A percentile compares a stretch with the other conserved stretches of the same genome.
Conservation (phyloP, 2,329 filamentous ascomycete genomes). For the Thelonectria rubi region DNA sequence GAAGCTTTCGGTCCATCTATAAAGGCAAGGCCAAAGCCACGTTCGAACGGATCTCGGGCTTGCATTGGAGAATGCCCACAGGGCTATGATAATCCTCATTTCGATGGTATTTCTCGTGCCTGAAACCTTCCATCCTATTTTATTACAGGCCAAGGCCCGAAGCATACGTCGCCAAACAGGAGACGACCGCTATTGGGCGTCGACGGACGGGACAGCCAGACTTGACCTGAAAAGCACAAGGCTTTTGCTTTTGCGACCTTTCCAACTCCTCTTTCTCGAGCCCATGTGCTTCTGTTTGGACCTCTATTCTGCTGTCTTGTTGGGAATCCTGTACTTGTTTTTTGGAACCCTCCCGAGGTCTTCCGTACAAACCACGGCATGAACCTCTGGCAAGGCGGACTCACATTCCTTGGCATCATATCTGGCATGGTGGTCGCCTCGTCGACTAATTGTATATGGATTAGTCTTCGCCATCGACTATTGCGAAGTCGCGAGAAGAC, state of each 20-base stretch:
- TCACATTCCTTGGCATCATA: constrained; percentile 29
- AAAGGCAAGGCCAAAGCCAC: too few relatives aligned
- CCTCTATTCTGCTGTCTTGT: constrained; percentile 79
- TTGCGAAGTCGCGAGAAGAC: constrained; percentile 16
- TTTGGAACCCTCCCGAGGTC: constrained; percentile 86
- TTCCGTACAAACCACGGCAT: constrained; percentile 78
- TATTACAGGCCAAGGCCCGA: constrained; percentile 23
- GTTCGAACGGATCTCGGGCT: too few relatives aligned
- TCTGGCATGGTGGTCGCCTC: constrained; percentile 22
- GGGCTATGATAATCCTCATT: constrained; percentile 23
- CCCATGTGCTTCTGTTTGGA: constrained; percentile 84
- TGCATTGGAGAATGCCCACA: too few relatives aligned
- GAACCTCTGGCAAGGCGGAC: constrained; percentile 65
- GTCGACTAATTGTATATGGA: constrained; percentile 26
- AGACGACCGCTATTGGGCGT: constrained; percentile 10
- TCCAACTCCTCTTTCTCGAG: constrained; percentile 78
- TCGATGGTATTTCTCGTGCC: constrained; percentile 29
- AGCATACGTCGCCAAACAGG: constrained; percentile 28
- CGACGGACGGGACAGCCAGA: constrained; percentile 15
- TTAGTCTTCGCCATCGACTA: constrained; percentile 10
- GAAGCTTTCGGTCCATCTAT: too few relatives aligned
- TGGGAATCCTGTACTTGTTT: constrained; percentile 86
- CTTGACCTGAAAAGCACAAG: not conserved
- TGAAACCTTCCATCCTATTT: constrained; percentile 35
- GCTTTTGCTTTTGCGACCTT: constrained; percentile 66